Conservation (phyloP, 768 basidiomycete genomes). For the Clavaria fumosa region DNA sequence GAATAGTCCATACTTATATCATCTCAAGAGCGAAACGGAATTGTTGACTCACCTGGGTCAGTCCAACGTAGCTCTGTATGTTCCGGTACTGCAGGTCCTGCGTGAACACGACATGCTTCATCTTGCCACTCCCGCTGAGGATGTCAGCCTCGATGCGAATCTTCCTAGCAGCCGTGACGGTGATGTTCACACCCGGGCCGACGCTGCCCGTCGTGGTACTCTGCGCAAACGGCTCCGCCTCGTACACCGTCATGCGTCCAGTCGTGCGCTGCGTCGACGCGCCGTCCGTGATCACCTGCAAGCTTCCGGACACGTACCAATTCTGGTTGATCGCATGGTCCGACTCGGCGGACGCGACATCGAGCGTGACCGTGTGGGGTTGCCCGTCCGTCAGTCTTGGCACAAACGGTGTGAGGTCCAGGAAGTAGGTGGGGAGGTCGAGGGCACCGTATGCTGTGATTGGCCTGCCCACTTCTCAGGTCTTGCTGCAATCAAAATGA, state of each 20-base stretch:
- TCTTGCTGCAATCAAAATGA: neutral
- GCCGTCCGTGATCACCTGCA: slow-evolving; percentile 60
- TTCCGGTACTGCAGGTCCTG: slow-evolving; percentile 50
- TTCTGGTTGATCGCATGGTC: slow-evolving; percentile 55
- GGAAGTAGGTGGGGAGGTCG: slow-evolving; percentile 62
- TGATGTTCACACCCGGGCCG: slow-evolving; percentile 37
- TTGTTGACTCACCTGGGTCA: slow-evolving; percentile 20
- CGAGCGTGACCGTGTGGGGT: slow-evolving; percentile 56
- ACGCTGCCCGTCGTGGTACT: slow-evolving; percentile 32
- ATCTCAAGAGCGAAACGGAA: neutral
- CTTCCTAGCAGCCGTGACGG: slow-evolving; percentile 40
- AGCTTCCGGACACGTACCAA: slow-evolving; percentile 61
- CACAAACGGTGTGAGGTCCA: slow-evolving; percentile 67
- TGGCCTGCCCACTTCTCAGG: slow-evolving; percentile 26
- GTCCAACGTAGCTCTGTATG: slow-evolving; percentile 38
- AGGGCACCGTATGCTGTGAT: slow-evolving; percentile 66
- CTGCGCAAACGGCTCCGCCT: slow-evolving; percentile 39
- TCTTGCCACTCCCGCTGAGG: slow-evolving; percentile 41
- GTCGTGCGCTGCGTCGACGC: slow-evolving; percentile 46
- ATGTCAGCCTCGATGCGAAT: slow-evolving; percentile 49
- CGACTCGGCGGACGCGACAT: slow-evolving; percentile 54
- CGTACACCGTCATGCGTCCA: slow-evolving; percentile 46
- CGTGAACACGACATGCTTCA: slow-evolving; percentile 39
- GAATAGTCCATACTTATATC: neutral
- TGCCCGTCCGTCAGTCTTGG: slow-evolving; percentile 51